A percentile compares a stretch with the other conserved stretches of the same genome.
These are phyloP conservation scores for Lachnellula willkommii DNA, from an alignment of 2,329 filamentous ascomycete species.

Conservation along the genomic window DNA sequence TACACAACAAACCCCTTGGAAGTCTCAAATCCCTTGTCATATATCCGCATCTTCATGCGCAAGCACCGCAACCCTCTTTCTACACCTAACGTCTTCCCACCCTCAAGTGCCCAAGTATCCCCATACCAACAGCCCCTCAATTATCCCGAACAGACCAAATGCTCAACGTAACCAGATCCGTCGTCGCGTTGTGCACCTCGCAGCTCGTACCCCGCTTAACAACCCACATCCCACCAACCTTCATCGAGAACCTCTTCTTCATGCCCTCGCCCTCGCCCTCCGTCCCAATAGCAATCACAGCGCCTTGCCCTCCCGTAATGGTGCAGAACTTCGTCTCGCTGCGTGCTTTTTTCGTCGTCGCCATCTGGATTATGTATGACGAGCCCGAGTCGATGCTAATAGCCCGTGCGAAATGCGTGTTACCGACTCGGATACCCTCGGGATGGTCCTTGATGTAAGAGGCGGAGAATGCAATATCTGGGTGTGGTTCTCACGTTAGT, in stretches of 20 bases:
- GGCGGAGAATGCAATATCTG: background rate
- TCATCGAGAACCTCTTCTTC: background rate
- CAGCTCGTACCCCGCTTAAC: background rate
- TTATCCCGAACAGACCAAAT: background rate
- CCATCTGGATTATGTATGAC: too few relatives aligned
- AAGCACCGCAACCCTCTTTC: too few relatives aligned
- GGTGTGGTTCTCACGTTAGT: too few relatives aligned
- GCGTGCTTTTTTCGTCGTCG: too few relatives aligned
- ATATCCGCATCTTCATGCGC: too few relatives aligned
- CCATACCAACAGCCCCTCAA: background rate
- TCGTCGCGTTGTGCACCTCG: background rate
- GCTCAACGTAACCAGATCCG: background rate
- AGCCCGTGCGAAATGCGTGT: background rate
- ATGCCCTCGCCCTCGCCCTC: background rate
- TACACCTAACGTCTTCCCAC: too few relatives aligned
- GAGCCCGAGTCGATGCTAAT: too few relatives aligned
- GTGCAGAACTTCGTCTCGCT: too few relatives aligned
- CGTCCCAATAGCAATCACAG: background rate
- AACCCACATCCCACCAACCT: background rate
- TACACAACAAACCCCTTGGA: too few relatives aligned
- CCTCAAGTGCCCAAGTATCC: too few relatives aligned
- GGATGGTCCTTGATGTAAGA: background rate
- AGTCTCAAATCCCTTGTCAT: too few relatives aligned
- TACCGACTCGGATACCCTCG: background rate
- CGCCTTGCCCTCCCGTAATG: background rate